These are phyloP conservation scores for Parafenestella ontariensis DNA, from an alignment of 2,329 filamentous ascomycete species.

Conservation along the genomic window DNA sequence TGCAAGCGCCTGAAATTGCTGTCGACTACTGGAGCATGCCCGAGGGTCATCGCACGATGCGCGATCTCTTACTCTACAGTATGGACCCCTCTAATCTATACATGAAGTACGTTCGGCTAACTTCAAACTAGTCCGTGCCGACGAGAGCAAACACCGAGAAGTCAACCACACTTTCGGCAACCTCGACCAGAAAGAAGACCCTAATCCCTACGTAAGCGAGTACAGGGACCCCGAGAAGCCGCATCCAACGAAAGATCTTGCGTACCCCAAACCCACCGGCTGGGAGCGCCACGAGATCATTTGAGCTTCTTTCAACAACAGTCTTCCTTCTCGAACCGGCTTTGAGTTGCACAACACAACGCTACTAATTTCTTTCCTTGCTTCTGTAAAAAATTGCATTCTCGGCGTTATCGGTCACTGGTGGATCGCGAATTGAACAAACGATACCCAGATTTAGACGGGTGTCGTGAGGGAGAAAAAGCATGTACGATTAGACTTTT, in stretches of 20 bases:
- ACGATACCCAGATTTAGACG: constrained; percentile 8
- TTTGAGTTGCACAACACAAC: neutral
- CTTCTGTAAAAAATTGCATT: constrained; percentile 3
- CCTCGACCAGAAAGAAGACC: constrained; percentile 81
- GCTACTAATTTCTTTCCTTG: constrained; percentile 2
- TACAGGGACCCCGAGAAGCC: constrained; percentile 74
- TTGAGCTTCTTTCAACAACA: constrained; percentile 7
- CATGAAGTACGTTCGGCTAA: constrained; percentile 10
- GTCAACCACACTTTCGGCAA: constrained; percentile 96
- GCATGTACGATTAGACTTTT: neutral
- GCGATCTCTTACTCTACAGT: constrained; percentile 82
- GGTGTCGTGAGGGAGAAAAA: neutral
- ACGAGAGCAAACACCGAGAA: constrained; percentile 71
- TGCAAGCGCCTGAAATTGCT: constrained; percentile 86
- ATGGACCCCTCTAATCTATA: constrained; percentile 55
- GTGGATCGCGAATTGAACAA: neutral
- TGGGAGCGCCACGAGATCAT: constrained; percentile 78
- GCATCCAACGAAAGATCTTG: constrained; percentile 74
- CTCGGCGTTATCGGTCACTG: constrained; percentile 9
- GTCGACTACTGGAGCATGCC: constrained; percentile 95
- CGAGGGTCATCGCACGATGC: constrained; percentile 80
- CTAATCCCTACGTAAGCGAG: constrained; percentile 87
- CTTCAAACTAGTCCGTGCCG: constrained; percentile 39
- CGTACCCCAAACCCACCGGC: constrained; percentile 70
- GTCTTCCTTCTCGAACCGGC: neutral